phyloP scores from a whole-genome alignment of 2,329 filamentous ascomycete species.

The Gyromitra esculenta region DNA sequence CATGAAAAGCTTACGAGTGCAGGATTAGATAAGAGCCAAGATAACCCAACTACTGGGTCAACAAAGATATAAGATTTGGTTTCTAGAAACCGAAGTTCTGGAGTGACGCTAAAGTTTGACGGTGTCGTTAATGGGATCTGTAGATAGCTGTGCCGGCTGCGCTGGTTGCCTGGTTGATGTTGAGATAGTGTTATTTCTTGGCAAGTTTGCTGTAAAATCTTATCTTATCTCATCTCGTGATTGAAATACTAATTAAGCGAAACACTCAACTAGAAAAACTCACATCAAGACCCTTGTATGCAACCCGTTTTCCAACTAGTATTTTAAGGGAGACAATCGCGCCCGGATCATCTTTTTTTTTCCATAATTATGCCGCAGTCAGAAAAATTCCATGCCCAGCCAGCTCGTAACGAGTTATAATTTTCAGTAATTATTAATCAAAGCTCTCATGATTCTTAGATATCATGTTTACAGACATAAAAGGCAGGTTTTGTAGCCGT shows the following conservation, averaged over 20 bases:
- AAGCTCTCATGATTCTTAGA: background rate
- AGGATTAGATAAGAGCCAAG: background rate
- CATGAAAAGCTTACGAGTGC: background rate
- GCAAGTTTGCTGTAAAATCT: background rate
- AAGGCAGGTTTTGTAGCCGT: background rate
- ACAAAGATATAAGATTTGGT: background rate
- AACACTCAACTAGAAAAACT: background rate
- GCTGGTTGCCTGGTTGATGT: background rate
- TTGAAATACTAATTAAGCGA: background rate
- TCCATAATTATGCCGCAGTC: background rate
- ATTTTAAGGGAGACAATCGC: background rate
- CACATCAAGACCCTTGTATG: background rate
- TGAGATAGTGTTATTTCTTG: background rate
- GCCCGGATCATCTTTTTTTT: background rate
- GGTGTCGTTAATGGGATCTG: background rate
- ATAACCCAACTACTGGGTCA: background rate
- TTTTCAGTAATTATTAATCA: background rate
- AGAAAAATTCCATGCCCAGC: background rate
- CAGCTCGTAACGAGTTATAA: background rate
- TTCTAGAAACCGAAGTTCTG: background rate
- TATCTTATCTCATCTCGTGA: slow-evolving; percentile 23
- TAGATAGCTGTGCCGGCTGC: background rate
- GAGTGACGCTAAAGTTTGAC: background rate
- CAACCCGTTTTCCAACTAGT: background rate
- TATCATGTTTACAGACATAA: background rate